A percentile compares a stretch with the other conserved stretches of the same genome.
phyloP scores from a whole-genome alignment of 2,329 filamentous ascomycete genomes.

The Cladosporium sp. region DNA sequence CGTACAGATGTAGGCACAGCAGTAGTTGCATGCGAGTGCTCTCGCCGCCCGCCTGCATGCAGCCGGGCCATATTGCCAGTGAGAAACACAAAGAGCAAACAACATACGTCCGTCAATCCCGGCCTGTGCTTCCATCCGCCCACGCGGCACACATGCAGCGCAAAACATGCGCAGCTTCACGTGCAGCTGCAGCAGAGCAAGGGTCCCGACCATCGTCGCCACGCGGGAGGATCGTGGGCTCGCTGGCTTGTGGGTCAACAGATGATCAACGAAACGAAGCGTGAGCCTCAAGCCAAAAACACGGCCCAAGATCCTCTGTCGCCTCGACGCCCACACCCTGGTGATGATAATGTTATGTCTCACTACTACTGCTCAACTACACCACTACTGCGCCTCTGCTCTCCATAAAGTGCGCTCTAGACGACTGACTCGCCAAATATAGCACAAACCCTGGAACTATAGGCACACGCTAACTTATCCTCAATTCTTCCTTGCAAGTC shows the following conservation, averaged over 20 bases:
- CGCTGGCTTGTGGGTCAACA: too few species aligned
- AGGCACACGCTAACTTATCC: not conserved
- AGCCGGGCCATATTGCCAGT: not conserved
- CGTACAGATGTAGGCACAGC: not conserved
- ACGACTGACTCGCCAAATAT: not conserved
- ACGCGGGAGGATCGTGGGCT: not conserved
- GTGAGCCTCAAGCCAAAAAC: too few species aligned
- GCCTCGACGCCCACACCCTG: too few species aligned
- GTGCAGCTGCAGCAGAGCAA: not conserved
- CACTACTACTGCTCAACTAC: too few species aligned
- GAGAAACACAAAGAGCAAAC: not conserved
- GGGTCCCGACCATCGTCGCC: not conserved
- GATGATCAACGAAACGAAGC: too few species aligned
- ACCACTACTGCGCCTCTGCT: too few species aligned
- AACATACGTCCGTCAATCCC: not conserved
- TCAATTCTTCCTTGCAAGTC: not conserved
- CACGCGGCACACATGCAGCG: not conserved
- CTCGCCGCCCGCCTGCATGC: not conserved
- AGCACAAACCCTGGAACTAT: too few species aligned
- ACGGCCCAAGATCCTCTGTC: too few species aligned
- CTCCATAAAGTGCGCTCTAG: not conserved
- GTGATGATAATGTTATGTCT: too few species aligned
- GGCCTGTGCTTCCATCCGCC: not conserved
- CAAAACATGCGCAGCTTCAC: not conserved
- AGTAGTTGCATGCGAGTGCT: too few species aligned